Base-by-base conservation (phyloP, 352 stramenopile genomes). In the Pythium phragmiticola region DNA sequence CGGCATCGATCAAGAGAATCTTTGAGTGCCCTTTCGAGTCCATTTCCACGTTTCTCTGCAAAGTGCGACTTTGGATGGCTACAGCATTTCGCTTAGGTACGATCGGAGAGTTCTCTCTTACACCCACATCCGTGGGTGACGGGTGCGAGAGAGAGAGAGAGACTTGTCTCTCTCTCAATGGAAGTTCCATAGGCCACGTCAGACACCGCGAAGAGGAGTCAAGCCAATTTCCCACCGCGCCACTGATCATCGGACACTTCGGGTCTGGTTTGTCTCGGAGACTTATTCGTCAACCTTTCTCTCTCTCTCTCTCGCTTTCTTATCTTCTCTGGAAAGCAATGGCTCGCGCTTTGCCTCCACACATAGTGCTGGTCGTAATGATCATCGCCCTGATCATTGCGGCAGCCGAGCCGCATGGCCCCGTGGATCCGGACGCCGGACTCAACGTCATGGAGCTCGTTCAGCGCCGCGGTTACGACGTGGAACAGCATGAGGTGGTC, bases 401-500 rank as follows among this genome's bases (percentile, higher is more conserved):
- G 43, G 51, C 53, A 41, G 58, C 69, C 19, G 54, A 75, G 19
- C 64, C 42, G 14, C 59, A 64, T 17, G 39, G 33, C 48, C 49
- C 52, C 39, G 65, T 82, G 14, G 78, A 87, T 46, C 70, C 76
- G 7, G 78, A 87, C 41, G 75, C 73, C 36, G 69, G 70, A 3
- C 57, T 77, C 33, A 84, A 68, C 0, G 78, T 87, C 28, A 81
- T 73, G 68, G 26, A 84, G 69, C 75, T 85, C 37, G 60, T 87
- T 7, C 7, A 75, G 48, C 51, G 64, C 11, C 78, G 78, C 30
- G 78, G 78, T 2, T 88, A 88, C 63, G 68, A 67, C 47, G 69
- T 87, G 36, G 77, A 88, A 51, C 69, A 78, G 58, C 79, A 88
- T 65, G 70, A 84, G 28, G 79, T 88, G 39, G 77, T 73, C 16